Percentiles rank a stretch among this genome's conserved stretches.
Conservation (phyloP, 2,329 filamentous ascomycete genomes). For the Aspergillus pseudonomiae region DNA sequence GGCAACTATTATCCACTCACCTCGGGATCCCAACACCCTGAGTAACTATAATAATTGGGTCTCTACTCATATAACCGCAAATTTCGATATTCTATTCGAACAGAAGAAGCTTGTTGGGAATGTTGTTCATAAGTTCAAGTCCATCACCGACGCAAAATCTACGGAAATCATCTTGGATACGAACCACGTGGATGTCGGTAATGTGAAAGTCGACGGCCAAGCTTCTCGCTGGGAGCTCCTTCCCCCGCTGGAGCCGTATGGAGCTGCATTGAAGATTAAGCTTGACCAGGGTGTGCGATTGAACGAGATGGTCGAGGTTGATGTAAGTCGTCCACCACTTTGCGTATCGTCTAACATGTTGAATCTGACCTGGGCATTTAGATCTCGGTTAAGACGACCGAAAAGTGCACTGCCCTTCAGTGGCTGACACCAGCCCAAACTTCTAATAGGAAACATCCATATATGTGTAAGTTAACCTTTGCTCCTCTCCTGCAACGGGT, state of each 20-base stretch:
- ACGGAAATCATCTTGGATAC: constrained; percentile 85
- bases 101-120: constrained; percentile 75
- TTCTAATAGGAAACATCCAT: constrained; percentile 91
- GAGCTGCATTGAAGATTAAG: constrained; percentile 51
- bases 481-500: not conserved
- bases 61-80: constrained; percentile 79
- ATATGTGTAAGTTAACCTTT: constrained; percentile 67
- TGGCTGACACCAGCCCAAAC: constrained; percentile 95
- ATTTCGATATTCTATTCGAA: constrained; percentile 82
- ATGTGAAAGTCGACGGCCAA: constrained; percentile 70
- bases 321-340: constrained; percentile 37
- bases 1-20: constrained; percentile 44
- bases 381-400: constrained; percentile 78
- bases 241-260: constrained; percentile 70
- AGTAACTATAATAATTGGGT: constrained; percentile 90
- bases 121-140: constrained; percentile 76
- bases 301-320: constrained; percentile 51
- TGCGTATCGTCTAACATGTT: not conserved
- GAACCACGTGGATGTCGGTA: constrained; percentile 75
- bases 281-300: constrained; percentile 52
- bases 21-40: constrained; percentile 83
- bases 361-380: constrained; percentile 29
- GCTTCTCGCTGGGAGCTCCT: constrained; percentile 71
- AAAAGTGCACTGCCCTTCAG: constrained; percentile 87
- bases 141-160: constrained; percentile 71